These are phyloP conservation scores for Colletotrichum sp. DNA, from an alignment of 2,329 filamentous ascomycete genomes.

Conservation along the genomic window DNA sequence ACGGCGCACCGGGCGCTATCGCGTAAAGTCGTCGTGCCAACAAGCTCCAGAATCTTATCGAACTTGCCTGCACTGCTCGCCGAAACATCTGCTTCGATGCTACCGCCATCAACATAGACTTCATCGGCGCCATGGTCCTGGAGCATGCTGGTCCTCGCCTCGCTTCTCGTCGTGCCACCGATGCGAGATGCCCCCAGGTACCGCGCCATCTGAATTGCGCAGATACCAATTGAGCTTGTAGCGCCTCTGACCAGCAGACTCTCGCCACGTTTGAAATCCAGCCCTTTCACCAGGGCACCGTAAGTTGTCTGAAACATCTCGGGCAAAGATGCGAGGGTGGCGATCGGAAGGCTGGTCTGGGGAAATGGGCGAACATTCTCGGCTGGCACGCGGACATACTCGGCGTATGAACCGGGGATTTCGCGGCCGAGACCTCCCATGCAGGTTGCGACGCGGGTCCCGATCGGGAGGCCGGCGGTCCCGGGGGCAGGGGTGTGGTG, in stretches of 20 bases:
- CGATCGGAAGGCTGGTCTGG: background rate
- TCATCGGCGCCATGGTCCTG: background rate
- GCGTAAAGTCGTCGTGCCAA: background rate
- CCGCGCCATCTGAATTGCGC: background rate
- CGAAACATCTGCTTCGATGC: background rate
- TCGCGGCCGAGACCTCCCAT: background rate
- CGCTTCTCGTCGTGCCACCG: background rate
- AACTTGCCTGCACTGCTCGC: background rate
- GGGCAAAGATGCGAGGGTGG: background rate
- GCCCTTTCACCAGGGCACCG: background rate
- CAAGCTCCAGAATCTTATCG: background rate
- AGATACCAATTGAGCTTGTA: background rate
- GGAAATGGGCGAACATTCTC: background rate
- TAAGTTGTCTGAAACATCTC: background rate
- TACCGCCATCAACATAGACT: background rate
- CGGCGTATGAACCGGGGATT: background rate
- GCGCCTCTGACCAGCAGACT: background rate
- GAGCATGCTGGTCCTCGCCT: background rate
- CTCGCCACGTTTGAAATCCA: background rate
- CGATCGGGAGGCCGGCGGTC: background rate
- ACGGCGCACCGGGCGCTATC: background rate
- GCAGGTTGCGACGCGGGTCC: background rate
- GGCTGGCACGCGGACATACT: background rate
- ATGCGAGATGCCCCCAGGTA: background rate
- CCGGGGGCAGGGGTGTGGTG: background rate